Evolutionary conservation across 2,329 filamentous ascomycete species (phyloP), one percentile per base, ranked within the genome.

Genomic region (Lecanicillium sp.): DNA sequence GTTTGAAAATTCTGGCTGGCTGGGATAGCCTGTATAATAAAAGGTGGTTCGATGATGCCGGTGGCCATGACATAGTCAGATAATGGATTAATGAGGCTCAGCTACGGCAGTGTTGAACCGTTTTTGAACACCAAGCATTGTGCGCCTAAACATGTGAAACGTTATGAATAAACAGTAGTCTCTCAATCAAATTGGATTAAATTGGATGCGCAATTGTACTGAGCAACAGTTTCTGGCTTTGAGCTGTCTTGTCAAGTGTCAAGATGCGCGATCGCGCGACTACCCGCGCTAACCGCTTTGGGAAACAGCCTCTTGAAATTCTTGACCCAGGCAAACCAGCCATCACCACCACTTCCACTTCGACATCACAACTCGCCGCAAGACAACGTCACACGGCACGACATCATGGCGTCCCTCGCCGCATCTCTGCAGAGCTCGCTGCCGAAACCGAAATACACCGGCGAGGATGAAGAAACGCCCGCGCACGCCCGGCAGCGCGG

Each of bases 371-470:
- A 23, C 21, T 50, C 45, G 37, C 35, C 30, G 41, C 45, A 49
- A 53, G 53, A 45, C 48, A 55, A 44, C 10, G 54, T 43, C 37
- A 44, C 65, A 50, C 29, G 17, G 24, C 23, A 41, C 26, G 27
- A 35, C 20, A 48, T 26, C 52, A 87, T 87, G 83, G 71, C 82
- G 51, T 83, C 82, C 51, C 75, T 87, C 61, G 78, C 77, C 56
- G 76, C 81, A 51, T 87, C 88, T 50, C 77, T 97, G 36, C 82
- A 88, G 54, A 81, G 83, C 62, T 83, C 87, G 49, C 75, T 97
- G 36, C 91, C 91, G 3, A 90, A 90, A 64, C 90, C 91, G 14
- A 91, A 87, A 69, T 95, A 96, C 63, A 88, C 84, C 4, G 90
- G 87, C 57, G 88, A 95, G 63, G 84, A 94, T 63, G 90, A 96